phyloP scores from a whole-genome alignment of 768 basidiomycete species.

The Suillus plorans region DNA sequence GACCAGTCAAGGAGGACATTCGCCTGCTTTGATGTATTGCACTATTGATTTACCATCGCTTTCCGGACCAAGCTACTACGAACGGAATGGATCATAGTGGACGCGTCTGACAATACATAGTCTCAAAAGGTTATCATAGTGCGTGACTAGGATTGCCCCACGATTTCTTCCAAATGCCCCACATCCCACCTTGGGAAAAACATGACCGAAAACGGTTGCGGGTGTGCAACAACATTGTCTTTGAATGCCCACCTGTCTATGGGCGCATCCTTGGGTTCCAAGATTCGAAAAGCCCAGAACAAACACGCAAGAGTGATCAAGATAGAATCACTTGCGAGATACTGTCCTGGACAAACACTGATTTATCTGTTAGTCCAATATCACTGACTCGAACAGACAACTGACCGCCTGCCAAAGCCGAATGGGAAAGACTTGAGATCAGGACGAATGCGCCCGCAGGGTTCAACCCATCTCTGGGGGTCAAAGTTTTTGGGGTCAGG shows the following conservation, averaged over 20 bases:
- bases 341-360: slow-evolving; percentile 60
- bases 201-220: slow-evolving; percentile 51
- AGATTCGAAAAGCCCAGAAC: slow-evolving; percentile 60
- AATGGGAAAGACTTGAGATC: slow-evolving; percentile 50
- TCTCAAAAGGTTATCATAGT: background rate
- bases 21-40: background rate
- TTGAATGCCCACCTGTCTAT: slow-evolving; percentile 61
- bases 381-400: background rate
- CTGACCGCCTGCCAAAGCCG: slow-evolving; percentile 50
- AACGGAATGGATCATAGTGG: background rate
- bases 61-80: background rate
- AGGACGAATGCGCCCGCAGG: slow-evolving; percentile 42
- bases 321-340: slow-evolving; percentile 45
- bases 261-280: slow-evolving; percentile 43
- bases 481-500: slow-evolving; percentile 53
- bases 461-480: slow-evolving; percentile 54
- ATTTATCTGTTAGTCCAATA: background rate
- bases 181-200: slow-evolving; percentile 45
- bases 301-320: slow-evolving; percentile 63
- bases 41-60: background rate
- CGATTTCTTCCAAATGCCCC: background rate
- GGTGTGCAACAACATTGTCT: slow-evolving; percentile 55
- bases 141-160: slow-evolving; percentile 1
- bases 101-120: background rate
- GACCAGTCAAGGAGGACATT: background rate